A percentile compares a stretch with the other conserved stretches of the same genome.
Conservation (phyloP, 345 rosid genomes). For the Citrus medica region DNA sequence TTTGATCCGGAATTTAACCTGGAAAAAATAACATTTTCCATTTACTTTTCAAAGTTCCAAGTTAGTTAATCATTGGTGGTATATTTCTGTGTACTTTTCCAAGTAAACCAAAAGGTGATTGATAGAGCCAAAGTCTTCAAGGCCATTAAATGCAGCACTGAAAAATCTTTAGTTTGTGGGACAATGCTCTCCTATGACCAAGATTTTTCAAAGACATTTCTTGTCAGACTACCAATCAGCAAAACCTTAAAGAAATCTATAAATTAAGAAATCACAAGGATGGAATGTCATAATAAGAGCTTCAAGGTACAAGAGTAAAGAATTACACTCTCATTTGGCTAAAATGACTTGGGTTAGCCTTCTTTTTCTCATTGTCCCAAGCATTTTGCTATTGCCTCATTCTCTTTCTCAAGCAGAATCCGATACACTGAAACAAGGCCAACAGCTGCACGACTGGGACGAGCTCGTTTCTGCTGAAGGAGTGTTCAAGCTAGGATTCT, state of each 20-base stretch:
- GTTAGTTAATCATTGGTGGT: neutral
- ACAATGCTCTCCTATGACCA: neutral
- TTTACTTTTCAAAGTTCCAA: neutral
- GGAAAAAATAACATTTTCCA: too few relatives aligned
- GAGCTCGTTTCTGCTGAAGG: conserved; percentile 42
- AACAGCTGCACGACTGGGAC: conserved; percentile 59
- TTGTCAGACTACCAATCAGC: neutral
- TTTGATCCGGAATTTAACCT: too few relatives aligned
- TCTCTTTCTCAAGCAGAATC: conserved; percentile 17
- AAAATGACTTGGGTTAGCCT: conserved; percentile 8
- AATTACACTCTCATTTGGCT: neutral
- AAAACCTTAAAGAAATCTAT: too few relatives aligned
- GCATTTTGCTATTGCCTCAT: neutral
- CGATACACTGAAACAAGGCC: conserved; percentile 38
- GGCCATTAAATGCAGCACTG: neutral
- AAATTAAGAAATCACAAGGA: neutral
- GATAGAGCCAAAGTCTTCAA: neutral
- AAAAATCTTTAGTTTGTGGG: neutral
- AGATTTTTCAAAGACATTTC: neutral
- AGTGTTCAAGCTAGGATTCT: conserved; percentile 55
- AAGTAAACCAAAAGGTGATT: neutral
- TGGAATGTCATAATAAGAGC: neutral
- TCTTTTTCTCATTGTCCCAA: conserved; percentile 3
- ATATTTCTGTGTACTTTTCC: neutral
- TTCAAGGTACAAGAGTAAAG: neutral